Evolutionary conservation across 495 filamentous ascomycete genomes (phyloP).

Genomic region (Cercophora newfieldiana): DNA sequence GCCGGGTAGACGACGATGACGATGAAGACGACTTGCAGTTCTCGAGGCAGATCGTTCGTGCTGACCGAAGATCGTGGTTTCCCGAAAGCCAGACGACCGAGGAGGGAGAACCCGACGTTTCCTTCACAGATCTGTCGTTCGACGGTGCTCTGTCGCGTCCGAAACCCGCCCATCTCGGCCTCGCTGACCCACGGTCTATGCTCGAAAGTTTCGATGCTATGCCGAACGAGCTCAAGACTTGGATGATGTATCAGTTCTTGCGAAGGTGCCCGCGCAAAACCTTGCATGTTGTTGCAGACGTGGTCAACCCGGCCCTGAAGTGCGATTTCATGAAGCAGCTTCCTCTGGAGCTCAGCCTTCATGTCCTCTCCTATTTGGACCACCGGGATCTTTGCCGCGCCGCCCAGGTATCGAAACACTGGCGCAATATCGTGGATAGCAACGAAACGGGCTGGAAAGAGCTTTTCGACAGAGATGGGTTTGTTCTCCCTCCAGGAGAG

Average conservation of each 20-base stretch:
- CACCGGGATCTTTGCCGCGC: conserved; percentile 84
- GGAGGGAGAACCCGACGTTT: conserved; percentile 24
- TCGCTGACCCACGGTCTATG: conserved; percentile 79
- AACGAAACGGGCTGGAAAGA: conserved; percentile 97
- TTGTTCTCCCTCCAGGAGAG: conserved; percentile 75
- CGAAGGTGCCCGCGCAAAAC: conserved; percentile 86
- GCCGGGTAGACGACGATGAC: conserved; percentile 35
- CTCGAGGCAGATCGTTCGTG: conserved; percentile 26
- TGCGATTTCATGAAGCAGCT: conserved; percentile 86
- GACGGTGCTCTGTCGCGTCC: conserved; percentile 19
- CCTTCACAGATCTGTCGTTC: conserved; percentile 22
- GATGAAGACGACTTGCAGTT: conserved; percentile 34
- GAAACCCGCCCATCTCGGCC: conserved; percentile 26
- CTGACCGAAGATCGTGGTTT: conserved; percentile 26
- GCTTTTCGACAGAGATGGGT: conserved; percentile 82
- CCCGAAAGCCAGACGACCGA: conserved; percentile 34
- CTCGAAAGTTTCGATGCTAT: conserved; percentile 88
- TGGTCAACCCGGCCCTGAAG: conserved; percentile 95
- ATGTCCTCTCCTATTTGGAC: conserved; percentile 85
- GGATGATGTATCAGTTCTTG: conserved; percentile 94
- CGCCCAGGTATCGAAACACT: conserved; percentile 91
- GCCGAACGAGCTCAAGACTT: conserved; percentile 83
- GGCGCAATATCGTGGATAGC: conserved; percentile 84
- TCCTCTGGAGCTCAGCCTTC: conserved; percentile 81
- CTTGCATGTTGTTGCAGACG: conserved; percentile 84